phyloP scores from a whole-genome alignment of 1,284 basidiomycete species.

The Boletellus sp. region DNA sequence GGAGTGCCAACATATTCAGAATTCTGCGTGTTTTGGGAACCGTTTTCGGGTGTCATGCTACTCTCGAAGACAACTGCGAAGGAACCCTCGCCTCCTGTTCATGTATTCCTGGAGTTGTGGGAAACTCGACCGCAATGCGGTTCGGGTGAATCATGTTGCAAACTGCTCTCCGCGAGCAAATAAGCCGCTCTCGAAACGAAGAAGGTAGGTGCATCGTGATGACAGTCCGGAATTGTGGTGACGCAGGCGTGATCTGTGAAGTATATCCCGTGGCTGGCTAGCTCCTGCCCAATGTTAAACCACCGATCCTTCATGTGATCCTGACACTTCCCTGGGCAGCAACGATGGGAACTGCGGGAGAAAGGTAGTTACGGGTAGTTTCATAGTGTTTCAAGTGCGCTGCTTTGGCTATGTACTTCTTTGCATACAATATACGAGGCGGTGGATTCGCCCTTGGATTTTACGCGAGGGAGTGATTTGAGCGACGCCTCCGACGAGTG shows the following conservation, averaged over 20 bases:
- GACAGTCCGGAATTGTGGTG: slow-evolving; percentile 19
- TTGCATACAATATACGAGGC: slow-evolving; percentile 24
- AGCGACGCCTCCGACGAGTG: slow-evolving; percentile 5
- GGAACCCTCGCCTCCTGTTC: slow-evolving; percentile 3
- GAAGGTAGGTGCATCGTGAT: slow-evolving; percentile 2
- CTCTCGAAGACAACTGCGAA: not conserved
- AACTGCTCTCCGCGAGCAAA: slow-evolving; percentile 11
- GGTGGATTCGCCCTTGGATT: slow-evolving; percentile 13
- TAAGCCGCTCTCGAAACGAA: slow-evolving; percentile 11
- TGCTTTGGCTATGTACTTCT: slow-evolving; percentile 13
- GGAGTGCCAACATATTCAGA: not conserved
- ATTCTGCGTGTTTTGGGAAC: not conserved
- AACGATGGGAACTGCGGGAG: slow-evolving; percentile 18
- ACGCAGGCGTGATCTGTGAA: slow-evolving; percentile 26
- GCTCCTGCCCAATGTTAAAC: slow-evolving; percentile 15
- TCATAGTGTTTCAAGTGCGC: slow-evolving; percentile 20
- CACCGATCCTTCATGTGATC: slow-evolving; percentile 30
- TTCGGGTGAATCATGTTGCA: slow-evolving; percentile 13
- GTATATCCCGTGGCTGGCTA: slow-evolving; percentile 14
- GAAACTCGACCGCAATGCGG: slow-evolving; percentile 7
- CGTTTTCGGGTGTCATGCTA: not conserved
- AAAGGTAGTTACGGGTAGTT: slow-evolving; percentile 11
- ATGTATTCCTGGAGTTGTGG: not conserved
- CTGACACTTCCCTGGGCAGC: slow-evolving; percentile 25
- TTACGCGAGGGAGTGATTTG: slow-evolving; percentile 9